phyloP scores from a whole-genome alignment of 495 filamentous ascomycete genomes.

The Cercophora sp. region DNA sequence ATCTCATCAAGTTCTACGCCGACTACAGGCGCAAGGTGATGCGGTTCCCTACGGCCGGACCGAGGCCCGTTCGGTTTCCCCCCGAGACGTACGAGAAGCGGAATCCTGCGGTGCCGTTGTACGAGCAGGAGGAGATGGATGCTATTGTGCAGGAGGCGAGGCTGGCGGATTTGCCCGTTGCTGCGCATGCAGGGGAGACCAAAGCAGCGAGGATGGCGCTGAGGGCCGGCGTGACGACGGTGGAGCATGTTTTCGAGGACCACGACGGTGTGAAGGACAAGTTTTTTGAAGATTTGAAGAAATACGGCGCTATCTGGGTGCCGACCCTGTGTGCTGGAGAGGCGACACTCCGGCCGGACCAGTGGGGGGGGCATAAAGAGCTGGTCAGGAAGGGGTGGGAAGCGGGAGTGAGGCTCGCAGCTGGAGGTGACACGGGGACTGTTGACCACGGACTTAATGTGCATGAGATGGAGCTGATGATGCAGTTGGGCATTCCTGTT shows the following conservation, averaged over 20 bases:
- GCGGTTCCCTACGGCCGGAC: constrained; percentile 36
- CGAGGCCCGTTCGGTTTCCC: constrained; percentile 25
- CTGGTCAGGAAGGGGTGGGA: constrained; percentile 18
- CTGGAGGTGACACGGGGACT: constrained; percentile 50
- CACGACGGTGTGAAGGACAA: constrained; percentile 32
- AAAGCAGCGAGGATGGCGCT: constrained; percentile 44
- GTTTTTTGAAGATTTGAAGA: constrained; percentile 34
- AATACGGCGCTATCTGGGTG: constrained; percentile 43
- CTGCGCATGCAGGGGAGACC: constrained; percentile 42
- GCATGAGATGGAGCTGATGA: constrained; percentile 48
- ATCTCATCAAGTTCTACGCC: constrained; percentile 52
- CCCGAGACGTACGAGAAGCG: constrained; percentile 20
- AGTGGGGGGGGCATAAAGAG: constrained; percentile 28
- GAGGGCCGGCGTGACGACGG: constrained; percentile 45
- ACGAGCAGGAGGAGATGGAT: constrained; percentile 48
- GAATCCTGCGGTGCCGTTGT: constrained; percentile 42
- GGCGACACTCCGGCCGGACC: constrained; percentile 10
- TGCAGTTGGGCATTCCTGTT: constrained; percentile 46
- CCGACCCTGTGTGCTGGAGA: constrained; percentile 46
- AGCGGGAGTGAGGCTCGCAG: constrained; percentile 40
- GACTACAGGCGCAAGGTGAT: constrained; percentile 48
- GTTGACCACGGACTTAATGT: constrained; percentile 50
- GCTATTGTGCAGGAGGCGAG: constrained; percentile 46
- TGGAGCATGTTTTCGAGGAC: constrained; percentile 48
- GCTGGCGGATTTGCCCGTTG: constrained; percentile 37